These are phyloP conservation scores for Cladosporium sp. DNA, from an alignment of 2,329 filamentous ascomycete species.

Conservation along the genomic window DNA sequence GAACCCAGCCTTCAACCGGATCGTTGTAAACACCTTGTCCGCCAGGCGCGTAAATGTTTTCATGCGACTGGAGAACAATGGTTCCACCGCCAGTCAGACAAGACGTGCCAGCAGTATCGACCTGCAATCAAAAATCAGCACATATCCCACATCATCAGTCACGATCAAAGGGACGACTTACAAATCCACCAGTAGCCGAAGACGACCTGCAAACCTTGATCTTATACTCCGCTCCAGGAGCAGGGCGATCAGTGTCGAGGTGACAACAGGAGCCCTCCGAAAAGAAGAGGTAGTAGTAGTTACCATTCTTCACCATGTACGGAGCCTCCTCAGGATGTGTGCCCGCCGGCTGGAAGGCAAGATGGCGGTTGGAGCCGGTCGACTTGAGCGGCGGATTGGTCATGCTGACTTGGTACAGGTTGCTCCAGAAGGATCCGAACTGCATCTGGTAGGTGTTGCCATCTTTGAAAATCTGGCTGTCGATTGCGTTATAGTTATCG, in stretches of 20 bases:
- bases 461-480: slow-evolving; percentile 45
- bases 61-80: slow-evolving; percentile 61
- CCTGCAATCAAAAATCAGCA: slow-evolving; percentile 20
- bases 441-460: slow-evolving; percentile 52
- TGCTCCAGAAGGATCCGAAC: slow-evolving; percentile 70
- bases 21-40: slow-evolving; percentile 63
- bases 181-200: slow-evolving; percentile 55
- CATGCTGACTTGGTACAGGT: slow-evolving; percentile 62
- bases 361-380: slow-evolving; percentile 43
- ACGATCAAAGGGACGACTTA: slow-evolving; percentile 20
- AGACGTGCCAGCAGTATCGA: slow-evolving; percentile 54
- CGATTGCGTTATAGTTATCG: slow-evolving; percentile 56
- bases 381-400: slow-evolving; percentile 32
- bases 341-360: slow-evolving; percentile 56
- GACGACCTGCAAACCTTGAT: slow-evolving; percentile 64
- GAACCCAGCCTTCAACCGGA: slow-evolving; percentile 50
- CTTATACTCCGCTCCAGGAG: slow-evolving; percentile 63
- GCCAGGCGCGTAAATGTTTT: slow-evolving; percentile 63
- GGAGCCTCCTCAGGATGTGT: slow-evolving; percentile 58
- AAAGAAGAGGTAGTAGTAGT: slow-evolving; percentile 66
- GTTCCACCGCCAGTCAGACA: slow-evolving; percentile 62
- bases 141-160: not conserved
- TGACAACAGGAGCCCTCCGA: slow-evolving; percentile 62
- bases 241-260: slow-evolving; percentile 55
- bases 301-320: slow-evolving; percentile 56